Evolutionary conservation across 352 stramenopile genomes (phyloP).

Genomic region (Thraustotheca clavata): DNA sequence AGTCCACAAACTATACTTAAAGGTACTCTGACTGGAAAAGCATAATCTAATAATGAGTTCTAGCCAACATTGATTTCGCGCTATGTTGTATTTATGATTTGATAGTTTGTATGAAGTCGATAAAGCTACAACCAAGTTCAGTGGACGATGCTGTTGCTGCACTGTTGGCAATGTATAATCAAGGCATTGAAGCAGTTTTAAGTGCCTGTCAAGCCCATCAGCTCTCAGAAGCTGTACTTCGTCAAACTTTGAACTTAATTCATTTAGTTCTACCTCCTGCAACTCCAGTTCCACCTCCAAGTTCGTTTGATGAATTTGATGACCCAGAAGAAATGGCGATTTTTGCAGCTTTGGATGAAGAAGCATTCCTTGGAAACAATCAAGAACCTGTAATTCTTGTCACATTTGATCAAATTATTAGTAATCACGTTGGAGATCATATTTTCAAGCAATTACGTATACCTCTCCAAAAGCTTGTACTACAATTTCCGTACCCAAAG

Average conservation of each 20-base stretch:
- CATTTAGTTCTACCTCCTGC: background rate
- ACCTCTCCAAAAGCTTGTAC: slow-evolving; percentile 12
- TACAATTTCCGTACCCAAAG: background rate
- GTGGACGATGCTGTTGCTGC: background rate
- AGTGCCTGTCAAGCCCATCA: background rate
- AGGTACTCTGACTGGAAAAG: background rate
- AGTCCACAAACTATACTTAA: background rate
- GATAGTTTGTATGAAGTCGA: background rate
- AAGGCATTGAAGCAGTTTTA: slow-evolving; percentile 7
- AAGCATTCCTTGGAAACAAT: background rate
- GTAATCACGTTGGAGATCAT: background rate
- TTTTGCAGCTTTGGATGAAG: slow-evolving; percentile 11
- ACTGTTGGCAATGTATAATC: background rate
- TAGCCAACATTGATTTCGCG: slow-evolving; percentile 14
- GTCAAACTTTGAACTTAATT: background rate
- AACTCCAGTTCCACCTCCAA: background rate
- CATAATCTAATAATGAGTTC: background rate
- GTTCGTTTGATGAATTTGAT: slow-evolving; percentile 13
- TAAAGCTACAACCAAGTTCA: background rate
- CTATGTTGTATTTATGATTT: slow-evolving; percentile 12
- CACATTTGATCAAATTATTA: background rate
- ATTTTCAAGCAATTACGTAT: slow-evolving; percentile 2
- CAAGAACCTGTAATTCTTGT: background rate
- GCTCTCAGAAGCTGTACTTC: background rate
- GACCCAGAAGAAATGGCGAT: slow-evolving; percentile 18